Evolutionary conservation across 805 yeast species (phyloP).

Genomic region (Nakazawaea ernobii): DNA sequence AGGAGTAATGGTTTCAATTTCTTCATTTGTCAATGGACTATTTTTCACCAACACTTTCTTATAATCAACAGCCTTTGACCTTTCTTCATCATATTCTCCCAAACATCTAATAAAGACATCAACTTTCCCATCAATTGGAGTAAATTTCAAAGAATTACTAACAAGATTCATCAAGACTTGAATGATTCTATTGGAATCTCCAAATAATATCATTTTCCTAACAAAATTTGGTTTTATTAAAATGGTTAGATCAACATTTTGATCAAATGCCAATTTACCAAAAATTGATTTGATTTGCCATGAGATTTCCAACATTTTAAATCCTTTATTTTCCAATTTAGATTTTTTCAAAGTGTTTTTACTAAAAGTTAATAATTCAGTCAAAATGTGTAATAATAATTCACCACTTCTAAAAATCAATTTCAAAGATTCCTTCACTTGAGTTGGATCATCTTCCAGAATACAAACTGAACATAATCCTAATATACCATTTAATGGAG

Average conservation of each 20-base stretch:
- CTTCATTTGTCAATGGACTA: not conserved
- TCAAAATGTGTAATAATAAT: constrained; percentile 76
- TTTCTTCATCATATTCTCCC: constrained; percentile 63
- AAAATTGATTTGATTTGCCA: constrained; percentile 83
- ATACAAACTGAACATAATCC: constrained; percentile 94
- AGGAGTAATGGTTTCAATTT: too few species aligned
- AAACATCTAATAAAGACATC: constrained; percentile 54
- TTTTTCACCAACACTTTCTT: constrained; percentile 39
- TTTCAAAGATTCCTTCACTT: constrained; percentile 69
- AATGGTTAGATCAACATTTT: constrained; percentile 64
- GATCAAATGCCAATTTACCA: constrained; percentile 71
- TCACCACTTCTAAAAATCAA: constrained; percentile 91
- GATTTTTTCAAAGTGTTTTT: constrained; percentile 83
- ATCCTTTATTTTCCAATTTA: constrained; percentile 76
- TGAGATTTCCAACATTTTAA: constrained; percentile 74
- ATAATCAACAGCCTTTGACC: constrained; percentile 36
- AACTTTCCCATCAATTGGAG: constrained; percentile 84
- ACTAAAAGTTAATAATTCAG: constrained; percentile 88
- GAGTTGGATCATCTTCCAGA: constrained; percentile 69
- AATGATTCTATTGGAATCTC: constrained; percentile 85
- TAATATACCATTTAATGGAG: constrained; percentile 92
- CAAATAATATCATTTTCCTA: constrained; percentile 64
- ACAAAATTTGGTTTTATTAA: constrained; percentile 53
- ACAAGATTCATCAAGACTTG: constrained; percentile 92
- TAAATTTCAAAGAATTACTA: constrained; percentile 85